Conservation (phyloP, 2,329 filamentous ascomycete genomes). For the Diplodia seriata region DNA sequence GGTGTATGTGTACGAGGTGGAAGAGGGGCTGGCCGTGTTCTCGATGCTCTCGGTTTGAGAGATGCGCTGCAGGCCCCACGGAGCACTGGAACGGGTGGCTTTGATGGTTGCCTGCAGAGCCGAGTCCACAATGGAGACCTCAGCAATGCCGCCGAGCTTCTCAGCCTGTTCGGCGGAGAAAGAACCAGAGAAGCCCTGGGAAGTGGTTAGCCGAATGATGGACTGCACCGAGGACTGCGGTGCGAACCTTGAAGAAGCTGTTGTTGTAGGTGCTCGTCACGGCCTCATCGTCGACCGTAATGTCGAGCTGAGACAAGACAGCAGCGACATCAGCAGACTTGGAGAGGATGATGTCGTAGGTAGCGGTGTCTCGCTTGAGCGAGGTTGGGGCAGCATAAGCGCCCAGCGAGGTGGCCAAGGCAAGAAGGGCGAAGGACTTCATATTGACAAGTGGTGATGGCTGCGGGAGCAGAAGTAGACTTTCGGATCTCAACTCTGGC, state of each 20-base stretch:
- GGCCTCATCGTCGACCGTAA: conserved; percentile 19
- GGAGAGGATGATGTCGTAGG: conserved; percentile 26
- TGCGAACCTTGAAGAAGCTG: conserved; percentile 25
- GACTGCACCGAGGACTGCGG: neutral
- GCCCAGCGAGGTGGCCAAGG: conserved; percentile 23
- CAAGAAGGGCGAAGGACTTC: conserved; percentile 24
- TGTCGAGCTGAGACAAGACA: conserved; percentile 21
- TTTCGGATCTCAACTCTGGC: neutral
- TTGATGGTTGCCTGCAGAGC: conserved; percentile 33
- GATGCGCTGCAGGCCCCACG: conserved; percentile 53
- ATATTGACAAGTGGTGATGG: conserved; percentile 7
- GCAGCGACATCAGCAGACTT: conserved; percentile 21
- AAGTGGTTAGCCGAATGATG: neutral
- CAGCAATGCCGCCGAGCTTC: conserved; percentile 18
- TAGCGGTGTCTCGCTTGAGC: conserved; percentile 20
- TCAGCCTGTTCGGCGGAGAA: conserved; percentile 27
- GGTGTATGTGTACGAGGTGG: conserved; percentile 39
- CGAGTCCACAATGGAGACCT: conserved; percentile 30
- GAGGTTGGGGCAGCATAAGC: conserved; percentile 19
- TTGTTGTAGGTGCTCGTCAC: conserved; percentile 31
- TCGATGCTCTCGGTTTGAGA: conserved; percentile 41
- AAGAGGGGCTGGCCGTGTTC: conserved; percentile 42
- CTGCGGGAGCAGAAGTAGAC: neutral
- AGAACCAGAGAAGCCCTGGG: conserved; percentile 26
- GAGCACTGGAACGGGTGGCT: conserved; percentile 48